A percentile compares a stretch with the other conserved stretches of the same genome.
phyloP scores from a whole-genome alignment of 176 grass and related monocot species.

The Cymbopogon citratus region DNA sequence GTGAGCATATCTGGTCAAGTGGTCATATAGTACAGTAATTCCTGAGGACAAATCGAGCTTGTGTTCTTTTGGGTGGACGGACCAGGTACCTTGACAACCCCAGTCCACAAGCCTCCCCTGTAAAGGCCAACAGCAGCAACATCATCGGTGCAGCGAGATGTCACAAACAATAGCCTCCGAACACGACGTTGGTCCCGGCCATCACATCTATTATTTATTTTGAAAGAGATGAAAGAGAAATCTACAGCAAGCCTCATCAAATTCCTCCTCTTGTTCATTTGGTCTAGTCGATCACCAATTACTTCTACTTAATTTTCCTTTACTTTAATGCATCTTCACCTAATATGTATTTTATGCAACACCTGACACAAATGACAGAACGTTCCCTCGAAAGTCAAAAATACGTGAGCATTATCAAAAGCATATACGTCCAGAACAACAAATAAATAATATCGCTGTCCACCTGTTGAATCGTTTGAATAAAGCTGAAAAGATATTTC shows the following conservation, averaged over 20 bases:
- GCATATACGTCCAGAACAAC: background rate
- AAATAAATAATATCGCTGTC: background rate
- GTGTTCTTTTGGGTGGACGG: conserved; percentile 8
- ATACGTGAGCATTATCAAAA: conserved; percentile 5
- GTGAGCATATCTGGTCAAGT: background rate
- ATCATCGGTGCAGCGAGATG: background rate
- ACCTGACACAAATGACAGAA: background rate
- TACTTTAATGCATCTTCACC: background rate
- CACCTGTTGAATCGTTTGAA: background rate
- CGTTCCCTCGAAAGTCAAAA: background rate
- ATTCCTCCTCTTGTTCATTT: too few relatives aligned
- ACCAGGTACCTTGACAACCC: background rate
- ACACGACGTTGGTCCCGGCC: conserved; percentile 17
- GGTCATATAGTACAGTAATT: background rate
- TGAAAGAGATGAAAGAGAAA: conserved; percentile 2
- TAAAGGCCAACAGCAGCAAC: background rate
- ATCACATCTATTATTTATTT: background rate
- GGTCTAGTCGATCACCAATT: too few relatives aligned
- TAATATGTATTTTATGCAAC: background rate
- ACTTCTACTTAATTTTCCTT: too few relatives aligned
- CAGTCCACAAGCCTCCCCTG: conserved; percentile 23
- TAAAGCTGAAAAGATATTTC: background rate
- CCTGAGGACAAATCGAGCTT: background rate
- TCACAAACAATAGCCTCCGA: background rate
- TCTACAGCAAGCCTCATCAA: background rate